These are phyloP conservation scores for Lactuca sativa DNA, from an alignment of 129 eudicot genomes.

Conservation along the genomic window DNA sequence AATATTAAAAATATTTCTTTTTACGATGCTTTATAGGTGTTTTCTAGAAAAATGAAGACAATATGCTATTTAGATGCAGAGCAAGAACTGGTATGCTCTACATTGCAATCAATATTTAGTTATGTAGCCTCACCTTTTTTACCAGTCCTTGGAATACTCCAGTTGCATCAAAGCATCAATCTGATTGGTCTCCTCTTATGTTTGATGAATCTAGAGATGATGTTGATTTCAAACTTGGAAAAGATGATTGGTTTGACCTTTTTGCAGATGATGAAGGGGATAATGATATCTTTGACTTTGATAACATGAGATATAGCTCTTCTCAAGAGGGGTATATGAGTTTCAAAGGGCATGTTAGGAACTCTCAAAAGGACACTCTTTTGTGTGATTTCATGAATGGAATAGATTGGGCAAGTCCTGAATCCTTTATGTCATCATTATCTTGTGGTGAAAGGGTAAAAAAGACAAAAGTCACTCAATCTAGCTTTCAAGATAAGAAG, in stretches of 20 bases:
- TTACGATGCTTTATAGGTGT: constrained; percentile 75
- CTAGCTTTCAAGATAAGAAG: no score
- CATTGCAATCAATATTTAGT: not conserved
- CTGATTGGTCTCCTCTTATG: constrained; percentile 30
- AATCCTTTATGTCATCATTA: no score
- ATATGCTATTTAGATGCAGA: constrained; percentile 73
- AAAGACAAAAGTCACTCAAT: no score
- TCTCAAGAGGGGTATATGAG: constrained; percentile 20
- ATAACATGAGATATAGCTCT: constrained; percentile 19
- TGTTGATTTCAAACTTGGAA: constrained; percentile 20
- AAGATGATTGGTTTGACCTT: constrained; percentile 20
- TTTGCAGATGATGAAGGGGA: constrained; percentile 30
- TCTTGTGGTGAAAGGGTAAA: no score
- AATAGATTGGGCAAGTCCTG: no score
- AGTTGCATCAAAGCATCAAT: constrained; percentile 20
- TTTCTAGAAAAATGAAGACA: constrained; percentile 80
- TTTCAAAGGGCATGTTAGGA: constrained; percentile 22
- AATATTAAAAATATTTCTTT: no score
- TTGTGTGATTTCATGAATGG: no score
- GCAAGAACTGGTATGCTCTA: constrained; percentile 67
- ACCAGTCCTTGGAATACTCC: constrained; percentile 29
- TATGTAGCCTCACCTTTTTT: no score
- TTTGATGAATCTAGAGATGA: constrained; percentile 26
- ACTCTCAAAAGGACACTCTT: constrained; percentile 17
- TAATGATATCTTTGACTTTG: constrained; percentile 16